Percentiles rank a stretch among this genome's conserved stretches.
phyloP scores from a whole-genome alignment of 139 green algal genomes.

The Marvania coccoides region DNA sequence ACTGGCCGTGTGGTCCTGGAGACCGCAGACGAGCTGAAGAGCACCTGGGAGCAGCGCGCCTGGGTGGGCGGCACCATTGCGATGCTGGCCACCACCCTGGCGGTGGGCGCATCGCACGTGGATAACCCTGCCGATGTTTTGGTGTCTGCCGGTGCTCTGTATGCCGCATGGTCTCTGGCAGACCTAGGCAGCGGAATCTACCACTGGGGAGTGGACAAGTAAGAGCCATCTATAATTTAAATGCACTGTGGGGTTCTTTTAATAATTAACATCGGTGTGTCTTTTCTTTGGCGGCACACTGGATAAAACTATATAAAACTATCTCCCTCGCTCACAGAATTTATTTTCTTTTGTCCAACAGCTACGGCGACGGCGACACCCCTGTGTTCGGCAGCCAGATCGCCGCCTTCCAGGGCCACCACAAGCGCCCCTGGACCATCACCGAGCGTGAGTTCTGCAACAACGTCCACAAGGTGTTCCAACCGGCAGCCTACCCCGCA shows the following conservation, averaged over 20 bases:
- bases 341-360: no score
- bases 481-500: conserved; percentile 9
- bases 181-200: conserved; percentile 22
- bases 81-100: conserved; percentile 36
- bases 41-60: conserved; percentile 39
- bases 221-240: no score
- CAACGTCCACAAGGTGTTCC: conserved; percentile 81
- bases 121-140: background rate
- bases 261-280: no score
- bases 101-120: conserved; percentile 12
- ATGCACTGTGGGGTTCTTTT: no score
- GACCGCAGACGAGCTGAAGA: conserved; percentile 33
- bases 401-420: conserved; percentile 90
- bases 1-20: conserved; percentile 35
- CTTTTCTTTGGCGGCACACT: no score
- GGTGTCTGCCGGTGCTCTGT: conserved; percentile 11
- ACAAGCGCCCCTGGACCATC: conserved; percentile 93
- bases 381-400: conserved; percentile 92
- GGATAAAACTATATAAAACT: no score
- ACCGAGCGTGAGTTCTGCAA: conserved; percentile 93
- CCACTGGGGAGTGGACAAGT: conserved; percentile 14
- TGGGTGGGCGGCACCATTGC: conserved; percentile 42
- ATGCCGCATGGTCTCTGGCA: background rate
- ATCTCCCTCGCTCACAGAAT: no score
- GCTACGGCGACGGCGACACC: conserved; percentile 85